Evolutionary conservation across 208 protist species (phyloP).

Genomic region (Crithidia sp.): DNA sequence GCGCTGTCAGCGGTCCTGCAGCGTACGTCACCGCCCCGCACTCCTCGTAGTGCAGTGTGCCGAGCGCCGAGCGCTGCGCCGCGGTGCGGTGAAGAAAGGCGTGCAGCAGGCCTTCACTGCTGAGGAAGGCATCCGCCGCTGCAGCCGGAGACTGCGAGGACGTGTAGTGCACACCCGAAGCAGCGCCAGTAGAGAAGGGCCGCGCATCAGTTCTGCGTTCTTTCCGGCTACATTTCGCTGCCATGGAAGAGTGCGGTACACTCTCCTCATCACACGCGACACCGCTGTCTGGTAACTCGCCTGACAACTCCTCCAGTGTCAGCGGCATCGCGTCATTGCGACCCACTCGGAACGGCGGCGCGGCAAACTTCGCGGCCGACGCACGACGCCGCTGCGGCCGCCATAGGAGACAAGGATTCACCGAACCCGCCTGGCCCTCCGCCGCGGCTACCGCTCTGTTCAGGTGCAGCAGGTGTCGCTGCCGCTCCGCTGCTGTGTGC

Average conservation of each 20-base stretch:
- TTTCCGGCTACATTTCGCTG: background rate
- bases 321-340: constrained; percentile 20
- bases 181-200: no score
- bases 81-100: constrained; percentile 30
- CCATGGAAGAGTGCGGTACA: no score
- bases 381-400: background rate
- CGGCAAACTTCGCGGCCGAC: constrained; percentile 4
- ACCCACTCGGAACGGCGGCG: constrained; percentile 2
- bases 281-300: no score
- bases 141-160: no score
- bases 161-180: no score
- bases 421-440: constrained; percentile 1
- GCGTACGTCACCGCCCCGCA: constrained; percentile 42
- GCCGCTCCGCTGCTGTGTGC: constrained; percentile 25
- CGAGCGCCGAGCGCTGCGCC: constrained; percentile 18
- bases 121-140: no score
- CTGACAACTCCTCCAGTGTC: constrained; percentile 11
- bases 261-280: no score
- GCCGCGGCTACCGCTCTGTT: constrained; percentile 13
- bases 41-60: constrained; percentile 49
- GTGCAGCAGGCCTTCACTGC: constrained; percentile 16
- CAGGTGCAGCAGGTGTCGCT: constrained; percentile 26
- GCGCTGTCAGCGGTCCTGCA: background rate
- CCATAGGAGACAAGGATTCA: constrained; percentile 29
- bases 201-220: background rate